Evolutionary conservation across 805 yeast species (phyloP), one percentile per base, ranked within the genome.

Genomic region (Candida pseudoglaebosa): DNA sequence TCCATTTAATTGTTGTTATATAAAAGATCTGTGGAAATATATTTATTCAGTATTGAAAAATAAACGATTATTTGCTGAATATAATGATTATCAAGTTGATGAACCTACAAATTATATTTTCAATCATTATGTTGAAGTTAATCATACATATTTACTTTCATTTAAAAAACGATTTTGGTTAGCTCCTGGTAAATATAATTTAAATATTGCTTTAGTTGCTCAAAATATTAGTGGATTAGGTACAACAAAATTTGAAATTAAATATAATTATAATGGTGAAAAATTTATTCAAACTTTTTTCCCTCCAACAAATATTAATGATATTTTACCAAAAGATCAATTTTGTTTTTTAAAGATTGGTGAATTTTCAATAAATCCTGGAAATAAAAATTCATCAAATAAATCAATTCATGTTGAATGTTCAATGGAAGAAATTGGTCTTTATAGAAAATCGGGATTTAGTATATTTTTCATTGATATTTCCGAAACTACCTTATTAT

Each of bases 291-390:
- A 70, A 37, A 63, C 69, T 1, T 77, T 70, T 41, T 77, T 71
- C 47, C 81, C 84, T 1, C 80, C 84, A 0, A 63, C 75, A 0
- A 73, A 75, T 46, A 73, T 80, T 32, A 71, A 70, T 37, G 84
- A 79, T 9, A 62, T 80, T 17, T 57, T 78, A n/a, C 83, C 83
- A 1, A 69, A 66, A 37, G 62, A 69, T 19, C 70, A 69, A 42
- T 67, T 76, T 47, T 67, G 76, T 18, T 57, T 78, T 17, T 51
- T 79, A 26, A 70, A 75, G 44, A 47, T 78, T 19, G 84, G 82
- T 0, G 66, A 63, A 33, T 76, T 80, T 46, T 42, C 40, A 2
- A 54, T 75, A 1, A 62, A 66, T 13, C 33, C 36, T 18, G 24
- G 40, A 15, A 33, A 38, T 32, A 16, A 43, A 32, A 37, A n/a